Percentiles rank a stretch among this genome's conserved stretches.
These are phyloP conservation scores for Diutina rugosa DNA, from an alignment of 1,139 yeast genomes.

Conservation along the genomic window DNA sequence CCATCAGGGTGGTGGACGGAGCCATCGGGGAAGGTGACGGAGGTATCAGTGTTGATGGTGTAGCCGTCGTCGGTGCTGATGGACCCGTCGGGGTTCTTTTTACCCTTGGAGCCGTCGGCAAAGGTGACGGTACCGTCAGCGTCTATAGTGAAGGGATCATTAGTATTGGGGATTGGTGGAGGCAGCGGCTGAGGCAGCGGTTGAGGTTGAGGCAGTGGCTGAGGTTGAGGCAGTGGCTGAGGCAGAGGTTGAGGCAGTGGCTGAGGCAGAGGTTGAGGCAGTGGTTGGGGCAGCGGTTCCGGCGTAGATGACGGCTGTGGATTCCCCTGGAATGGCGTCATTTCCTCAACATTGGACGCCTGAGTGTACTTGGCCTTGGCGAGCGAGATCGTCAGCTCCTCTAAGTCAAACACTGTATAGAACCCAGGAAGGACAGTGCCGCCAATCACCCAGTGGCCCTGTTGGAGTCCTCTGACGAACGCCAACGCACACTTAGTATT, in stretches of 20 bases:
- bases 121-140: neutral
- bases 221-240: neutral
- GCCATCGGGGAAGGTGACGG: neutral
- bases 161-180: neutral
- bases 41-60: neutral
- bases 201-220: neutral
- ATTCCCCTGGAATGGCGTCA: neutral
- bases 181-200: too few species aligned
- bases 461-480: neutral
- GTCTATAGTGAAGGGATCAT: neutral
- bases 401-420: conserved; percentile 17
- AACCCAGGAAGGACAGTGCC: conserved; percentile 18
- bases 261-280: neutral
- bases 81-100: neutral
- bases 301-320: neutral
- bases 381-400: conserved; percentile 13
- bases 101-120: neutral
- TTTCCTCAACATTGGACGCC: neutral
- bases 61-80: neutral
- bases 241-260: neutral
- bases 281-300: neutral
- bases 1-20: neutral
- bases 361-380: conserved; percentile 12
- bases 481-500: neutral
- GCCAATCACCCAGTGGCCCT: conserved; percentile 9